Conservation (phyloP, 2,329 filamentous ascomycete species). For the Cadophora luteo-olivacea region DNA sequence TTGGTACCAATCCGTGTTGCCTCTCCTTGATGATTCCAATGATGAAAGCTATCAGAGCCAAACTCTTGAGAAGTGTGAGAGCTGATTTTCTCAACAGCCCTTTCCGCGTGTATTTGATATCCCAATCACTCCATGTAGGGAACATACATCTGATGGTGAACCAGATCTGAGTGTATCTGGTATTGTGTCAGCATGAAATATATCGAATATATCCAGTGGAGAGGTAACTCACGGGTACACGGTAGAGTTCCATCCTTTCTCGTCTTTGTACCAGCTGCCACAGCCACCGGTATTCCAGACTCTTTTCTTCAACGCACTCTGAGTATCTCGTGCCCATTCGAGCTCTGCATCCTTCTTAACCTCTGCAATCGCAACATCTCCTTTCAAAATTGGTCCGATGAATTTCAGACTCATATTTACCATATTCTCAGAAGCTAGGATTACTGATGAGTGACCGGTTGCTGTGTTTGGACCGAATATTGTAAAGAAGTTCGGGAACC, state of each 20-base stretch:
- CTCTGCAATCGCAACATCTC: slow-evolving; percentile 53
- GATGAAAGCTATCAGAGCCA: slow-evolving; percentile 15
- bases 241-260: slow-evolving; percentile 55
- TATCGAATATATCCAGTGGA: too few relatives aligned
- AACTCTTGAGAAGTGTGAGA: neutral
- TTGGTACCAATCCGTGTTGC: neutral
- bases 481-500: slow-evolving; percentile 66
- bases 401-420: slow-evolving; percentile 61
- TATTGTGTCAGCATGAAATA: slow-evolving; percentile 29
- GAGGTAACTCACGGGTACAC: slow-evolving; percentile 50
- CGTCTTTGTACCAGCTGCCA: slow-evolving; percentile 56
- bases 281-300: slow-evolving; percentile 56
- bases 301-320: slow-evolving; percentile 51
- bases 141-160: slow-evolving; percentile 58
- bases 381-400: slow-evolving; percentile 56
- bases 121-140: slow-evolving; percentile 61
- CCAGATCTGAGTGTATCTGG: slow-evolving; percentile 56
- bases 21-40: slow-evolving; percentile 16
- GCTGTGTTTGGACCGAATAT: slow-evolving; percentile 65
- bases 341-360: slow-evolving; percentile 56
- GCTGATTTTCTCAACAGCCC: slow-evolving; percentile 47
- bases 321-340: slow-evolving; percentile 54
- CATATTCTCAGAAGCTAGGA: slow-evolving; percentile 63
- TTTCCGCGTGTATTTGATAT: slow-evolving; percentile 55
- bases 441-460: slow-evolving; percentile 63